Conservation (phyloP, 2,329 filamentous ascomycete genomes). For the Stemphylium lycopersici region DNA sequence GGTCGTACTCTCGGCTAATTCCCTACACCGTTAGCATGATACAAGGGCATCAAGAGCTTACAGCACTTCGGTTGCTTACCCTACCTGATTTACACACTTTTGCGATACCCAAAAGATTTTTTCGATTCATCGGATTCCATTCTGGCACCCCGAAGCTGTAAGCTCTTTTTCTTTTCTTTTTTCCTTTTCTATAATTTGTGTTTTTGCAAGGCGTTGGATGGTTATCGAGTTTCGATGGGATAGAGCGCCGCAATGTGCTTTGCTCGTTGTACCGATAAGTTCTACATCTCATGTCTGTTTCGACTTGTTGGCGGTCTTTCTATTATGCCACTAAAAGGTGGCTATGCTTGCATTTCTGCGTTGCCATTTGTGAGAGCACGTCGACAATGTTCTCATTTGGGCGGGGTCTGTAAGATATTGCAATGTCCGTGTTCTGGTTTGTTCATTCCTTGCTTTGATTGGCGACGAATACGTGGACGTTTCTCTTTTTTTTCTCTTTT, state of each 20-base stretch:
- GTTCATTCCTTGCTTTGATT: constrained; percentile 8
- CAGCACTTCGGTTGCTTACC: constrained; percentile 1
- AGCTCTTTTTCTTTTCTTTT: constrained; percentile 6
- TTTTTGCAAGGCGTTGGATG: constrained; percentile 44
- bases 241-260: constrained; percentile 30
- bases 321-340: constrained; percentile 32
- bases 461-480: constrained; percentile 24
- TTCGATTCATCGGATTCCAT: constrained; percentile 17
- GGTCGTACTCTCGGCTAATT: constrained; percentile 46
- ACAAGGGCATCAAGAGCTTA: neutral
- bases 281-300: constrained; percentile 18
- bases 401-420: constrained; percentile 39
- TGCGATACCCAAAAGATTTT: constrained; percentile 48
- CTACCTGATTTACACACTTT: constrained; percentile 32
- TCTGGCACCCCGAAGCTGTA: constrained; percentile 5
- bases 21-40: neutral
- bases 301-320: constrained; percentile 30
- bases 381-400: constrained; percentile 10
- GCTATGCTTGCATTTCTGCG: constrained; percentile 39
- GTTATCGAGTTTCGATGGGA: constrained; percentile 19
- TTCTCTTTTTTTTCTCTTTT: constrained; percentile 8
- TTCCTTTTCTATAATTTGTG: constrained; percentile 11
- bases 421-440: constrained; percentile 29
- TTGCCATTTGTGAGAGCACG: constrained; percentile 3
- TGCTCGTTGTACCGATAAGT: constrained; percentile 41